Base-by-base conservation (phyloP, 495 filamentous ascomycete species). In the Jackrogersella minutella region DNA sequence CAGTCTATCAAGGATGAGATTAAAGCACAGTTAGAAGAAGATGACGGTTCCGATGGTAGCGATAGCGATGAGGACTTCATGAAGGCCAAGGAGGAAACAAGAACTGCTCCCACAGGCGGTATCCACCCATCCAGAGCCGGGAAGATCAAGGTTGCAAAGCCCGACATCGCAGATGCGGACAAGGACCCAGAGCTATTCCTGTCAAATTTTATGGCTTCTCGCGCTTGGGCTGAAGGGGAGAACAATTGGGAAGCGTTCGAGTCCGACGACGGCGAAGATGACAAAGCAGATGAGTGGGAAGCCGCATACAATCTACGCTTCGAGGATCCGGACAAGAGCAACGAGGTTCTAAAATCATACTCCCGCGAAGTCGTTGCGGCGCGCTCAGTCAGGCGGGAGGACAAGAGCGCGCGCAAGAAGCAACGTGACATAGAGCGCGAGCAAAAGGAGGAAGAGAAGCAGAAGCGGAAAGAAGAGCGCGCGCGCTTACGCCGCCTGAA, bases 221-320 rank as follows among this genome's bases (percentile, higher is more conserved):
- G 93, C 65, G 95, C 93, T 37, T 99, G 95, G 95, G 82, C 92
- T 21, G 86, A 91, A 7, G 81, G 77, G 2, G 77, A 85, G 14
- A 79, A 73, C 19, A 80, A 85, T 22, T 90, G 88, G 68, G 79
- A 90, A 49, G 90, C 93, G 6, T 89, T 99, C 53, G 93, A 97
- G 59, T 96, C 92, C 0, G 95, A 99, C 66, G 95, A 97, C 54
- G 91, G 90, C 17, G 91, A 94, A 51, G 90, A 93, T 47, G 81
- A 86, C 11, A 84, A 87, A 22, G 93, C 94, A 31, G 95, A 99
- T 22, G 85, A 86, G 24, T 93, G 93, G 66, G 95, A 99, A 74
- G 84, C 89, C 54, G 93, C 93, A n/a, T 99, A 96, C 80, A 99
- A 99, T 76, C 80, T 97, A 76, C 90, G 95, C 21, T 99, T 99